Evolutionary conservation across 2,329 filamentous ascomycete species (phyloP), one percentile per base, ranked within the genome.

Genomic region (Botrytis sinoallii): DNA sequence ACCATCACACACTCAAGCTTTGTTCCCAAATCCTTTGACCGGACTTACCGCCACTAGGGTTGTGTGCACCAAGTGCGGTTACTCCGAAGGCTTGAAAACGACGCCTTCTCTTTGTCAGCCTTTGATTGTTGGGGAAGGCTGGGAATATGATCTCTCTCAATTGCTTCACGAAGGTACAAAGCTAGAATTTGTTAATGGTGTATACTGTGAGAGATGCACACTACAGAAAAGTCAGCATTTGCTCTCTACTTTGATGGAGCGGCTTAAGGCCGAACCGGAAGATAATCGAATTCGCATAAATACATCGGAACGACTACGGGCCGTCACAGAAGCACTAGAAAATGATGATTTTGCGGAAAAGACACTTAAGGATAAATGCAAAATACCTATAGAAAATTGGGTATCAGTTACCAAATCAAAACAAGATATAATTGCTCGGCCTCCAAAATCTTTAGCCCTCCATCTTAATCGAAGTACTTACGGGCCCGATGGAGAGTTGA

Each of bases 81-180:
- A 93, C 83, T 94, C 93, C 0, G 94, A 97, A 78, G 95, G 95
- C 1, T 86, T 98, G 22, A 94, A 93, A 1, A 89, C 98, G 84
- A 97, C 94, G 32, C 94, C 94, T 0, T 98, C 98, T 85, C 98
- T 96, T 80, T 98, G 94, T 79, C 85, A 98, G 65, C 98, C 95
- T 0, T 88, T 98, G 0, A 94, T 92, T 52, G 88, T 98, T 2
- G 93, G 92, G 1, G 84, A 86, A 8, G 86, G 87, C 66, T 87
- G 86, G 76, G 81, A 83, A 44, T 93, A 95, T 79, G 88, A 94
- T 75, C 84, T 98, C 0, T 90, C 90, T 73, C 91, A 96, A 74
- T 91, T 94, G 72, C 84, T 99, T 32, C 92, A 97, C 80, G 90
- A 94, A 35, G 97, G 95, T 81, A 96, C 93, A 42, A 88, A 90